Percentiles rank a stretch among this genome's conserved stretches.
These are phyloP conservation scores for Stylonectria norvegica DNA, from an alignment of 2,329 filamentous ascomycete genomes.

Conservation along the genomic window DNA sequence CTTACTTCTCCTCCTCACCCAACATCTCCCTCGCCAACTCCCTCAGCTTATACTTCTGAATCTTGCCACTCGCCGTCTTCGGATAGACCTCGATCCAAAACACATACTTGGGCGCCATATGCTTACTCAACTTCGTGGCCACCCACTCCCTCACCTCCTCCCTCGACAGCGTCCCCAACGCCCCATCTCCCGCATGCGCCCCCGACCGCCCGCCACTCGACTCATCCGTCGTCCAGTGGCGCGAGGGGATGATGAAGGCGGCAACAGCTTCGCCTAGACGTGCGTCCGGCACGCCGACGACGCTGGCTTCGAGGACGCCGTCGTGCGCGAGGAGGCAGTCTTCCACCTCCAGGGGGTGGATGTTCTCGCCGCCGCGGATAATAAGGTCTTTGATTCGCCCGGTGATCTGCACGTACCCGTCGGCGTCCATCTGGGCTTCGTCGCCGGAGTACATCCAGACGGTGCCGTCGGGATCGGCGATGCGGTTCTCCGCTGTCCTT, in stretches of 20 bases:
- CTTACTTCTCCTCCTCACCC: slow-evolving; percentile 6
- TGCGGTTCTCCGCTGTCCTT: slow-evolving; percentile 64
- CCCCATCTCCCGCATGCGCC: slow-evolving; percentile 24
- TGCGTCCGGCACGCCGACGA: slow-evolving; percentile 80
- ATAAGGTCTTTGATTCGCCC: slow-evolving; percentile 94
- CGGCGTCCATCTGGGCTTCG: slow-evolving; percentile 77
- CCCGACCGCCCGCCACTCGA: neutral
- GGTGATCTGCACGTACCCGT: slow-evolving; percentile 85
- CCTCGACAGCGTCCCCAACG: slow-evolving; percentile 42
- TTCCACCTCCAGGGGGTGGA: slow-evolving; percentile 89
- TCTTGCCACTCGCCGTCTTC: slow-evolving; percentile 95
- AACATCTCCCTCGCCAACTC: slow-evolving; percentile 54
- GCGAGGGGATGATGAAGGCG: slow-evolving; percentile 68
- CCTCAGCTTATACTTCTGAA: slow-evolving; percentile 86
- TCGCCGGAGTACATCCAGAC: slow-evolving; percentile 93
- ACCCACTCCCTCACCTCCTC: slow-evolving; percentile 72
- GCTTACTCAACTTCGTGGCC: slow-evolving; percentile 60
- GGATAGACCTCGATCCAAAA: slow-evolving; percentile 84
- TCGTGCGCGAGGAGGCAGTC: slow-evolving; percentile 76
- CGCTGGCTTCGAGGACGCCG: slow-evolving; percentile 69
- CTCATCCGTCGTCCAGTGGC: slow-evolving; percentile 27
- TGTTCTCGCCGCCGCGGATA: slow-evolving; percentile 93
- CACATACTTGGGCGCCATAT: slow-evolving; percentile 84
- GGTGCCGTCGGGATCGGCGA: slow-evolving; percentile 46
- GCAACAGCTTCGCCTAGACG: slow-evolving; percentile 83